Evolutionary conservation across 352 stramenopile genomes (phyloP).

Genomic region (Phytophthora ramorum): DNA sequence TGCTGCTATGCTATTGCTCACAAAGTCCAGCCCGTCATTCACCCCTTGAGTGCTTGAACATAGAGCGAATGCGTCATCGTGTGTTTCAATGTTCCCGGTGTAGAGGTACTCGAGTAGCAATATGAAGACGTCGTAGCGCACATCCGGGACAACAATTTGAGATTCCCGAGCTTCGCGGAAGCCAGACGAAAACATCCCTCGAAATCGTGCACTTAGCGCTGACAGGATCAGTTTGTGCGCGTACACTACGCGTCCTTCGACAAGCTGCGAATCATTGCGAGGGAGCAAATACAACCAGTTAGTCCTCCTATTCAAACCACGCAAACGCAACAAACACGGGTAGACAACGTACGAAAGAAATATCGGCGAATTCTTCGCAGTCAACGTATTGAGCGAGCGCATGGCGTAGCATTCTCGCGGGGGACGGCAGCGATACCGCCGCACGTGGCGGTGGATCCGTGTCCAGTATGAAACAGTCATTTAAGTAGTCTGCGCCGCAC

Average conservation of each 20-base stretch:
- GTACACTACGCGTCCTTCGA: conserved; percentile 93
- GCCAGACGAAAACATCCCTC: conserved; percentile 94
- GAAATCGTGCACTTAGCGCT: conserved; percentile 93
- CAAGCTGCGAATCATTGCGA: conserved; percentile 49
- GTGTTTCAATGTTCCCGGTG: conserved; percentile 69
- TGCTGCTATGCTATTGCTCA: conserved; percentile 33
- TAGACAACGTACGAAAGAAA: conserved; percentile 87
- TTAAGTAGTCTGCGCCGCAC: conserved; percentile 93
- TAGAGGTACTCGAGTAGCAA: conserved; percentile 96
- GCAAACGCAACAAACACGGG: neutral
- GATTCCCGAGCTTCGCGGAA: conserved; percentile 88
- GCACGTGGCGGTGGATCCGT: conserved; percentile 92
- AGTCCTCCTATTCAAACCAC: neutral
- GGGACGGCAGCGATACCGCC: conserved; percentile 81
- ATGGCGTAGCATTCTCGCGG: conserved; percentile 64
- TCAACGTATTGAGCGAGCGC: conserved; percentile 92
- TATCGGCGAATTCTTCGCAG: conserved; percentile 94
- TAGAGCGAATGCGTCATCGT: conserved; percentile 38
- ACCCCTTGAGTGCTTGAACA: conserved; percentile 21
- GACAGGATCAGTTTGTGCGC: conserved; percentile 95
- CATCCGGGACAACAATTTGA: conserved; percentile 92
- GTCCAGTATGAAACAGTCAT: conserved; percentile 95
- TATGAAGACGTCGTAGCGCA: conserved; percentile 91
- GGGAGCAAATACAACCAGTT: neutral
- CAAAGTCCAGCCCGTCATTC: conserved; percentile 17